Percentiles rank a stretch among this genome's conserved stretches.
phyloP scores from a whole-genome alignment of 1,284 basidiomycete genomes.

The Rhizopogon hawkerae region DNA sequence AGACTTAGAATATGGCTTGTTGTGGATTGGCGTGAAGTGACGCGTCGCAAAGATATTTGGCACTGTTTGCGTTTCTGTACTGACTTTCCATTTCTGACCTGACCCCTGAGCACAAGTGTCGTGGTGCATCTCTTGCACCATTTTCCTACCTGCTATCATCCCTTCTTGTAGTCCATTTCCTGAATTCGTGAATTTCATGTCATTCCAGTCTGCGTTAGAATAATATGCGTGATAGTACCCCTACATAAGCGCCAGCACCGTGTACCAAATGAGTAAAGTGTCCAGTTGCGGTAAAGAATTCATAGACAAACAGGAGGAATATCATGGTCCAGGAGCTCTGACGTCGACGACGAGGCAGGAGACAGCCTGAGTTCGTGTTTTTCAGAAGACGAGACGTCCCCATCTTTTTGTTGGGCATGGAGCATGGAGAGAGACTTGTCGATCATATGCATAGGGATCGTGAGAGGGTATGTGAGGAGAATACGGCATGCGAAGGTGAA shows the following conservation, averaged over 20 bases:
- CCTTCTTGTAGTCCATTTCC: not conserved
- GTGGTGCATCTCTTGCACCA: not conserved
- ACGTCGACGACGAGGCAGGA: conserved; percentile 16
- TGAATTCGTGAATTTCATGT: conserved; percentile 7
- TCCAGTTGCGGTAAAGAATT: conserved; percentile 30
- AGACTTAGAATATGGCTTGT: conserved; percentile 28
- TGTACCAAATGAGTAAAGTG: conserved; percentile 39
- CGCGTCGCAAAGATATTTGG: conserved; percentile 51
- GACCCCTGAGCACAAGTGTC: conserved; percentile 13
- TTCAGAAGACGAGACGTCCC: conserved; percentile 22
- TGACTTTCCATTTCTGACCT: conserved; percentile 15
- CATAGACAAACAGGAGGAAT: conserved; percentile 45
- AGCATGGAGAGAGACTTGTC: conserved; percentile 29
- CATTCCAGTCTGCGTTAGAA: conserved; percentile 26
- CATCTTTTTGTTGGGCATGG: conserved; percentile 24
- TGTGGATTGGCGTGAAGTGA: conserved; percentile 43
- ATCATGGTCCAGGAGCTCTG: conserved; percentile 24
- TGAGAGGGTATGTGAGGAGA: conserved; percentile 38
- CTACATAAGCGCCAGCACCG: conserved; percentile 39
- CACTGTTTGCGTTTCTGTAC: conserved; percentile 27
- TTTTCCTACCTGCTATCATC: not conserved
- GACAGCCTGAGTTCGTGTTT: conserved; percentile 24
- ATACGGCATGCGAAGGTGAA: conserved; percentile 38
- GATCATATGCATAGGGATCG: conserved; percentile 33
- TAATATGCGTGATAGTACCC: conserved; percentile 32